Conservation (phyloP, 495 filamentous ascomycete genomes). For the Tirmania nivea region DNA sequence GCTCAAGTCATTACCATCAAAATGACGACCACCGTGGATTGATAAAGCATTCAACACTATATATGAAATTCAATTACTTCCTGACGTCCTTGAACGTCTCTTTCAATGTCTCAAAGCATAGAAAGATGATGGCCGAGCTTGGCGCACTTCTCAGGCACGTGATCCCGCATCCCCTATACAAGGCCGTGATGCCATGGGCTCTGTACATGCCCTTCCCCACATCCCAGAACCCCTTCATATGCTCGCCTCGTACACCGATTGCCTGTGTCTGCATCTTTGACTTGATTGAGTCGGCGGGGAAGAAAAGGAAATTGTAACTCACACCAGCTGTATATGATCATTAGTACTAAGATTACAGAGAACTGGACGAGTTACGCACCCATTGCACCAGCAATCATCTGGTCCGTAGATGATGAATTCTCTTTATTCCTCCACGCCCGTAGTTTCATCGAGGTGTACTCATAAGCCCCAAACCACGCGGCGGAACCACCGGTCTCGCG, state of each 20-base stretch:
- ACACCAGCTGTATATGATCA: conserved; percentile 36
- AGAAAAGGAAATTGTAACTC: conserved; percentile 89
- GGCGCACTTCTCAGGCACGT: conserved; percentile 72
- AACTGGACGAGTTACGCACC: conserved; percentile 8
- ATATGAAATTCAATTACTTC: too few relatives aligned
- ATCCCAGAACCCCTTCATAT: conserved; percentile 41
- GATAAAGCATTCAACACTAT: too few relatives aligned
- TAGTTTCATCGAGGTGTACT: conserved; percentile 52
- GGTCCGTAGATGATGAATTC: conserved; percentile 7
- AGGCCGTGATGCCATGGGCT: conserved; percentile 54
- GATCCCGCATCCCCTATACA: conserved; percentile 90
- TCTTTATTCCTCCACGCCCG: conserved; percentile 20
- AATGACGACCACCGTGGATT: too few relatives aligned
- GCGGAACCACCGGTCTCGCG: conserved; percentile 82
- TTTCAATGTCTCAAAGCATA: conserved; percentile 69
- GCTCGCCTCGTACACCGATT: conserved; percentile 26
- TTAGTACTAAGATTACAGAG: not conserved
- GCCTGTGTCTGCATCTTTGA: conserved; percentile 85
- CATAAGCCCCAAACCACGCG: conserved; percentile 90
- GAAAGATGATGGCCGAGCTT: conserved; percentile 93
- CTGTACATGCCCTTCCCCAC: conserved; percentile 53
- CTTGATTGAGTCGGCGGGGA: conserved; percentile 92
- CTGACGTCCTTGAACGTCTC: conserved; percentile 26
- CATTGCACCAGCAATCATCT: conserved; percentile 17
- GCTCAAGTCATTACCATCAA: too few relatives aligned